Percentiles rank a stretch among this genome's conserved stretches.
These are phyloP conservation scores for Amyloporia xantha DNA, from an alignment of 768 basidiomycete species.

Conservation along the genomic window DNA sequence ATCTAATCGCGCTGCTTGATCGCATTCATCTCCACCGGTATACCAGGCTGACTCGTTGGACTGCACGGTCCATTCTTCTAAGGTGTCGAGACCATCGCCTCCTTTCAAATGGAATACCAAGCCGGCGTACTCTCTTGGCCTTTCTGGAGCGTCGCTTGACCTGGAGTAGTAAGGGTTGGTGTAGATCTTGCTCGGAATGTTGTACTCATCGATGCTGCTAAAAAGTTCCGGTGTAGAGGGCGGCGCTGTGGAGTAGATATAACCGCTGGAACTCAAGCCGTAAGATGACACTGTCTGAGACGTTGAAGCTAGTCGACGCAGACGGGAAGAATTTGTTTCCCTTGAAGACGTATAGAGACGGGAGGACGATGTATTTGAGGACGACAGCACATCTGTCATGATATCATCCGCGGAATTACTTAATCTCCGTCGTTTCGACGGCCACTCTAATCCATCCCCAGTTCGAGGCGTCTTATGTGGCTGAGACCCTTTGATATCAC, in stretches of 20 bases:
- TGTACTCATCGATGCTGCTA: conserved; percentile 36
- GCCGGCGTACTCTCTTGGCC: conserved; percentile 75
- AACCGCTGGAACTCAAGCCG: conserved; percentile 19
- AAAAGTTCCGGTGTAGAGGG: conserved; percentile 45
- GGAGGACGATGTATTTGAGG: neutral
- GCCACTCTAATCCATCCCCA: no score
- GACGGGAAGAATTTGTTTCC: neutral
- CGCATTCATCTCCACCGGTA: neutral
- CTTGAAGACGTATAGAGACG: neutral
- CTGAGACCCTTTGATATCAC: no score
- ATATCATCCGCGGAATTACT: neutral
- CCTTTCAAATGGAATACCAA: conserved; percentile 67
- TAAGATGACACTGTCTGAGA: conserved; percentile 19
- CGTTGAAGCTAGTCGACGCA: neutral
- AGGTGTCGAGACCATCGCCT: conserved; percentile 43
- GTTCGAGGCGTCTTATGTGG: no score
- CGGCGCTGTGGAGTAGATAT: conserved; percentile 42
- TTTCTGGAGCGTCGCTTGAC: conserved; percentile 57
- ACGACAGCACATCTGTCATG: neutral
- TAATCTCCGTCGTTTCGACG: conserved; percentile 8
- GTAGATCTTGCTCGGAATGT: conserved; percentile 58
- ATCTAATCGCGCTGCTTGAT: conserved; percentile 10
- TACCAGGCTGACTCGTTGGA: conserved; percentile 3
- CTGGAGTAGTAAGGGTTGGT: conserved; percentile 77
- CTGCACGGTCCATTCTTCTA: conserved; percentile 53